Conservation (phyloP, 345 rosid genomes). For the Lepidium didymum region DNA sequence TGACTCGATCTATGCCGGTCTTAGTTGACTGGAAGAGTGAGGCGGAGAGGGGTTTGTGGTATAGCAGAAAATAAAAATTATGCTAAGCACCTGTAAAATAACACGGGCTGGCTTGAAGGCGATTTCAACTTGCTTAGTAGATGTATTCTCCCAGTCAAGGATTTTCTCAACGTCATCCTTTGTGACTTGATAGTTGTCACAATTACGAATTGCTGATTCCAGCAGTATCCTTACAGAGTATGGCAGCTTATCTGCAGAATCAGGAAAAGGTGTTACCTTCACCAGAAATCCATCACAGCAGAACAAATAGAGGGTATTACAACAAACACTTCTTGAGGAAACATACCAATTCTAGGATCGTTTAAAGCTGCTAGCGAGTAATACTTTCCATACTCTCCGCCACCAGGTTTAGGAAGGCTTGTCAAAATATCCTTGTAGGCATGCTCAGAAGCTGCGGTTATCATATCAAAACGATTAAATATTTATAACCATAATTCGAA, state of each 20-base stretch:
- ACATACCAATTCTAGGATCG: conserved; percentile 70
- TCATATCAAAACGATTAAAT: neutral
- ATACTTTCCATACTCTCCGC: conserved; percentile 77
- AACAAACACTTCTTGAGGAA: conserved; percentile 38
- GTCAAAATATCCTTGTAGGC: conserved; percentile 58
- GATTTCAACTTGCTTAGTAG: conserved; percentile 77
- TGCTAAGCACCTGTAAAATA: conserved; percentile 53
- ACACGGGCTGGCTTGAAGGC: conserved; percentile 91
- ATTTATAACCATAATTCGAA: neutral
- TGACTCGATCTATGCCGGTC: conserved; percentile 10
- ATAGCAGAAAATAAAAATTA: neutral
- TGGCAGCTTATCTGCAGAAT: conserved; percentile 54
- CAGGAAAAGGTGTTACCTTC: neutral
- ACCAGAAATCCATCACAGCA: neutral
- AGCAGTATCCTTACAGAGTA: conserved; percentile 69
- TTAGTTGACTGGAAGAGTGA: conserved; percentile 53
- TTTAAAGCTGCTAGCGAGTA: conserved; percentile 63
- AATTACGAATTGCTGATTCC: conserved; percentile 82
- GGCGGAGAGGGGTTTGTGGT: conserved; percentile 55
- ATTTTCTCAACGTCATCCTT: conserved; percentile 85
- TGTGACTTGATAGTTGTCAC: conserved; percentile 77
- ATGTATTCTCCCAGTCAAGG: conserved; percentile 74
- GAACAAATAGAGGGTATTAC: conserved; percentile 38
- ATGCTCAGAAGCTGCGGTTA: conserved; percentile 58
- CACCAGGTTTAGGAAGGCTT: conserved; percentile 75